Base-by-base conservation (phyloP, 1,284 basidiomycete species). In the Athelia psychrophila region DNA sequence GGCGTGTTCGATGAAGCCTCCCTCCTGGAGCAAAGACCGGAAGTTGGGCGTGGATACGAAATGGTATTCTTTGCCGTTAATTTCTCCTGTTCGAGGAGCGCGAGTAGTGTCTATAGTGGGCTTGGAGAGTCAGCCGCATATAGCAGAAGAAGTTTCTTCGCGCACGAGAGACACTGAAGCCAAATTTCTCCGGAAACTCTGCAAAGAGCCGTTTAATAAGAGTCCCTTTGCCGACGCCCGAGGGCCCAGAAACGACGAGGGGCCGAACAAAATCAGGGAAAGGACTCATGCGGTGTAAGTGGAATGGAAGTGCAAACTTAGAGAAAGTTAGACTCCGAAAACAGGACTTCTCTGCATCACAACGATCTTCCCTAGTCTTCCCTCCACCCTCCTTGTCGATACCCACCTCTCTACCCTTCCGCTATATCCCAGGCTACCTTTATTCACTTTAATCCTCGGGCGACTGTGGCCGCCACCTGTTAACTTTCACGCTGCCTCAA, bases 81-180 rank as follows among this genome's bases (percentile, higher is more conserved):
- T 70, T 65, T 99, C 96, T 23, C 93, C 94, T 3, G 86, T 80
- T 27, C 96, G 82, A 0, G 95, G 94, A 1, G 74, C 61, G 44
- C 96, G 86, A 3, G 96, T 99, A 2, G 96, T 99, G 74, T 99
- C 93, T n/a, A n/a, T n/a, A n/a, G n/a, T n/a, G n/a, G n/a, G n/a
- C n/a, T n/a, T 96, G 69, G 54, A 55, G 55, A 48, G 55, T 6
- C 27, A 13, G 13, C 13, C 27, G 27, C 24, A 51, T 51, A 49
- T 50, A 44, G 50, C 46, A 48, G 32, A 52, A 30, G 30, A 13
- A 30, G 27, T 13, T 13, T 6, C 27, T 30, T 13, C 13, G 74
- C 88, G 60, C 70, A 95, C 94, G 96, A 49, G 95, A 98, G 52
- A 99, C 90, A 61, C 85, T 88, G 75, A 98, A 99, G 4, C 93